Evolutionary conservation across 2,329 filamentous ascomycete species (phyloP), one percentile per base, ranked within the genome.

Genomic region (Albophoma yamanashiensis): DNA sequence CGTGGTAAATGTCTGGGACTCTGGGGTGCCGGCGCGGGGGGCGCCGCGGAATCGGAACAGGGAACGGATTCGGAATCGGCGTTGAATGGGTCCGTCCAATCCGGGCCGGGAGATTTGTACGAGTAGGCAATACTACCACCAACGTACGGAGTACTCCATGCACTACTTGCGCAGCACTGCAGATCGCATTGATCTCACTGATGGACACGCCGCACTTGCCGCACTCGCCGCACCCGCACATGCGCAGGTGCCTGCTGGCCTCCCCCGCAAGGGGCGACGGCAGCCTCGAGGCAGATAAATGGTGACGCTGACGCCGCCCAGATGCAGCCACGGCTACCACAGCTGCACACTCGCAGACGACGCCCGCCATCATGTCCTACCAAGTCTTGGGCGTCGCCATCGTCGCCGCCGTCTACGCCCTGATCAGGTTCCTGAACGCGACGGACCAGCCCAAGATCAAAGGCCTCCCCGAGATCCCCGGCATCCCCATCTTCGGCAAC

Each of bases 361-460:
- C 34, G 3, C 50, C 31, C 34, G 3, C 50, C 31, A 57, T 2
- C 47, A 67, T 67, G 66, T 56, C 63, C 0, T 64, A 64, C 42
- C 63, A 60, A 50, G 38, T 66, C 27, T 34, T 68, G 25, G 62
- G 60, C 34, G 52, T 64, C 27, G 64, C 60, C 56, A 27, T 64
- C 38, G 58, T 62, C 27, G 62, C 59, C 3, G 59, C 55, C 39
- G 8, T 63, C 39, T 70, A 68, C 59, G 39, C 67, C 55, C 12
- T 71, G 22, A 42, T 71, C 58, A 69, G 64, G 34, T 66, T 72
- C 42, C 67, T 78, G n/a, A 76, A 75, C 57, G 65, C 67, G 1
- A 86, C 84, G 2, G 83, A 87, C 63, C 72, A 77, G 0, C 79
- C 83, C 6, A 84, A 83, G 66, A 85, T 87, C 69, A 85, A 86